Base-by-base conservation (phyloP, 345 rosid genomes). In the Turritis glabra region DNA sequence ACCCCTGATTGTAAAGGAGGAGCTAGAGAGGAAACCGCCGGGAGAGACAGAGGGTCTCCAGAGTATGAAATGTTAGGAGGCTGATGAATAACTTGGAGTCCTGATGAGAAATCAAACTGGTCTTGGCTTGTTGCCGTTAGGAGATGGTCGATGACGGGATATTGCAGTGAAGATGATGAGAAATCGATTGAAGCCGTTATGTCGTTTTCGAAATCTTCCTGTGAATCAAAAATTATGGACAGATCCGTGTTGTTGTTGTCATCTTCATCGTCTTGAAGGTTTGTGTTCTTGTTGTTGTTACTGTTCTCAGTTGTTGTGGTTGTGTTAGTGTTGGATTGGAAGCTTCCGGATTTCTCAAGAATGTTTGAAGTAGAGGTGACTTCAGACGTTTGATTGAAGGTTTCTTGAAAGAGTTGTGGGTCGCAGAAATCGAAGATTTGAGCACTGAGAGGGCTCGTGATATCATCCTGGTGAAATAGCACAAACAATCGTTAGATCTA, bases 141-240 rank as follows among this genome's bases (percentile, higher is more conserved):
- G 25, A 64, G 83, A 79, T 58, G 72, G 51, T 75, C 81, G 58
- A 90, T 83, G 29, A 85, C 78, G 22, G 85, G 70, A 72, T 87
- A 85, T 0, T 78, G 77, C 10, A 77, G 50, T 65, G 89, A 85
- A 33, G 97, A 82, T 4, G 95, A 77, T 48, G 97, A 90, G 60
- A 92, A 95, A 67, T 92, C 90, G 13, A 85, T 92, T 18, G 96
- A 90, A 67, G 90, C 91, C 1, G 96, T 87, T 61, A 95, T 88
- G 25, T 88, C 91, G 51, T 89, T 89, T 12, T 88, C 89, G 5
- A 89, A 85, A 30, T 92, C 94, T 43, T 88, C 96, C 2, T 77
- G 82, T 3, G 90, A 80, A 54, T 89, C 90, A 32, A 88, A 89
- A 72, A 90, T 73, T 3, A 74, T 66, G 13, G 91, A 83, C 10